These are phyloP conservation scores for Diaporthe aspalathi DNA, from an alignment of 2,329 filamentous ascomycete species.

Conservation along the genomic window DNA sequence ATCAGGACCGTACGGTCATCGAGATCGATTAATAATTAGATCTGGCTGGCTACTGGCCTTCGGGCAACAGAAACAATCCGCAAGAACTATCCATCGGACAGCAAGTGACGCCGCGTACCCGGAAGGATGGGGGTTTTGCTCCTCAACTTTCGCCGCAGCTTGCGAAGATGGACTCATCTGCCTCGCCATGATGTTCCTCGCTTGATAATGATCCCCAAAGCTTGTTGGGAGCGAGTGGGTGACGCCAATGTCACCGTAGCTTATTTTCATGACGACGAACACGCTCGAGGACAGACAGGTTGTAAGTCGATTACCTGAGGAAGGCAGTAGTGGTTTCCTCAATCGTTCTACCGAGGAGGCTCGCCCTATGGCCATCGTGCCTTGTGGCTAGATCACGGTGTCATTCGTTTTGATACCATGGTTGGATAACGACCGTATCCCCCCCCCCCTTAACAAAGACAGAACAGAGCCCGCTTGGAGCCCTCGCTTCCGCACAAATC, in stretches of 20 bases:
- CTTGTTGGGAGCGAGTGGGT: neutral
- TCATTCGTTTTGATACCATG: too few species aligned
- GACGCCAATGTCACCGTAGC: too few species aligned
- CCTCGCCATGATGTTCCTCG: too few species aligned
- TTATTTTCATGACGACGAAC: too few species aligned
- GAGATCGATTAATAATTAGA: neutral
- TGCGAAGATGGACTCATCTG: neutral
- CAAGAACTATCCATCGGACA: neutral
- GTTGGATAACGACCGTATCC: neutral
- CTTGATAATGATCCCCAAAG: neutral
- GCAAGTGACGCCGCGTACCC: neutral
- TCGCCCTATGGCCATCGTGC: too few species aligned
- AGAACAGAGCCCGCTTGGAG: neutral
- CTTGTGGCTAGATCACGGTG: too few species aligned
- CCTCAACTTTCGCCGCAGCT: neutral
- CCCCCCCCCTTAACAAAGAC: too few species aligned
- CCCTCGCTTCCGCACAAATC: neutral
- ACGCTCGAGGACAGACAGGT: too few species aligned
- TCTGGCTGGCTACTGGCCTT: neutral
- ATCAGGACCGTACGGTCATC: neutral
- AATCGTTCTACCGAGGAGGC: neutral
- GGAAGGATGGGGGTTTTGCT: neutral
- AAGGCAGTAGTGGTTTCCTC: neutral
- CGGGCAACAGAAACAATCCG: conserved; percentile 1
- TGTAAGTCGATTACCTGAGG: neutral